Percentiles rank a stretch among this genome's conserved stretches.
phyloP scores from a whole-genome alignment of 2,329 filamentous ascomycete species.

The Cercospora nicotianae region DNA sequence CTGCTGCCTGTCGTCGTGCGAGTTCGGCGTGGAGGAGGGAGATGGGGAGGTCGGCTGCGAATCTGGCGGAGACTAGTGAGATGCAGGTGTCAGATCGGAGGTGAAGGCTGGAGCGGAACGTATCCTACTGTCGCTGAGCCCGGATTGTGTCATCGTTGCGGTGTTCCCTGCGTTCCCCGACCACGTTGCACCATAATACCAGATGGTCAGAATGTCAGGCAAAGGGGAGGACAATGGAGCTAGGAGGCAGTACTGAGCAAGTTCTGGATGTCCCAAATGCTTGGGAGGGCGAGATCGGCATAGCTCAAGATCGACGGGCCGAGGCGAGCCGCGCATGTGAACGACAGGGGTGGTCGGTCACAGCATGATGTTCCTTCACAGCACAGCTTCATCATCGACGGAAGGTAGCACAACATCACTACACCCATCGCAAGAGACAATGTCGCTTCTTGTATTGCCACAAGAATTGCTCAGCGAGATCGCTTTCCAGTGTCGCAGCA shows the following conservation, averaged over 20 bases:
- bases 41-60: slow-evolving; percentile 43
- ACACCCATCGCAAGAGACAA: not conserved
- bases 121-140: slow-evolving; percentile 17
- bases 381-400: not conserved
- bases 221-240: not conserved
- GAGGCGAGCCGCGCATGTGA: slow-evolving; percentile 1
- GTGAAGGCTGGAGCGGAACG: not conserved
- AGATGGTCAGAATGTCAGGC: not conserved
- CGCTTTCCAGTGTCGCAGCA: not conserved
- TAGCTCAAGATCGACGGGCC: not conserved
- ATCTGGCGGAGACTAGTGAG: slow-evolving; percentile 30
- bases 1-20: slow-evolving; percentile 48
- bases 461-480: not conserved
- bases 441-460: not conserved
- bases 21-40: slow-evolving; percentile 53
- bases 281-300: not conserved
- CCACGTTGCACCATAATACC: slow-evolving; percentile 3
- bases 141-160: slow-evolving; percentile 24
- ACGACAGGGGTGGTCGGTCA: not conserved
- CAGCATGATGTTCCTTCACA: not conserved
- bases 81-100: slow-evolving; percentile 18
- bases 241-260: not conserved
- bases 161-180: not conserved
- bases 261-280: slow-evolving; percentile 5
- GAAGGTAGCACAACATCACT: not conserved